These are phyloP conservation scores for Euphorbia lathyris DNA, from an alignment of 345 rosid genomes.

Conservation along the genomic window DNA sequence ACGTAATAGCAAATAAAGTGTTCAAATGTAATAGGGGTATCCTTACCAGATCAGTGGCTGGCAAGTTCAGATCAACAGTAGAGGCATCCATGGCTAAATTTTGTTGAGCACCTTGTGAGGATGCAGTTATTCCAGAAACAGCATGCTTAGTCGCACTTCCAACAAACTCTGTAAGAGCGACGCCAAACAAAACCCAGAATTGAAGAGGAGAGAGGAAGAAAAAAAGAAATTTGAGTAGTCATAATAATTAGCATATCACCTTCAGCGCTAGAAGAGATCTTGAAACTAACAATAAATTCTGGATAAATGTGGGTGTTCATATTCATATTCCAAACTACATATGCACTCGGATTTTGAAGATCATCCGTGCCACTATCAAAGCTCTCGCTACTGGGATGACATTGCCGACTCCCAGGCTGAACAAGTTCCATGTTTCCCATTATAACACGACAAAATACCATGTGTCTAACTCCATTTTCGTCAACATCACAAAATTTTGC, in stretches of 20 bases:
- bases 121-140: constrained; percentile 49
- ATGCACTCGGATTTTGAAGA: constrained; percentile 55
- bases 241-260: constrained; percentile 58
- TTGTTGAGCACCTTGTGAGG: constrained; percentile 33
- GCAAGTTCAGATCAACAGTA: constrained; percentile 31
- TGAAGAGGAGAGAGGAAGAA: constrained; percentile 20
- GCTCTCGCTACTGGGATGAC: constrained; percentile 56
- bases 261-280: constrained; percentile 51
- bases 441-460: constrained; percentile 79
- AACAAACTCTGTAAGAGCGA: constrained; percentile 26
- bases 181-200: constrained; percentile 22
- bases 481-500: constrained; percentile 81
- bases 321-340: constrained; percentile 81
- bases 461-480: constrained; percentile 63
- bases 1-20: not conserved
- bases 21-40: not conserved
- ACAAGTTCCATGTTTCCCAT: constrained; percentile 85
- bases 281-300: constrained; percentile 90
- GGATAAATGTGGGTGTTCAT: constrained; percentile 78
- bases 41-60: constrained; percentile 32
- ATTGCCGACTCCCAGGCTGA: constrained; percentile 50
- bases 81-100: constrained; percentile 21
- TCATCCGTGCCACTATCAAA: constrained; percentile 87
- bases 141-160: constrained; percentile 47
- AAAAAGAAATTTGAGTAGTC: constrained; percentile 11